Evolutionary conservation across 129 eudicot genomes (phyloP), one percentile per base, ranked within the genome.

Genomic region (Kitagawia praeruptora): DNA sequence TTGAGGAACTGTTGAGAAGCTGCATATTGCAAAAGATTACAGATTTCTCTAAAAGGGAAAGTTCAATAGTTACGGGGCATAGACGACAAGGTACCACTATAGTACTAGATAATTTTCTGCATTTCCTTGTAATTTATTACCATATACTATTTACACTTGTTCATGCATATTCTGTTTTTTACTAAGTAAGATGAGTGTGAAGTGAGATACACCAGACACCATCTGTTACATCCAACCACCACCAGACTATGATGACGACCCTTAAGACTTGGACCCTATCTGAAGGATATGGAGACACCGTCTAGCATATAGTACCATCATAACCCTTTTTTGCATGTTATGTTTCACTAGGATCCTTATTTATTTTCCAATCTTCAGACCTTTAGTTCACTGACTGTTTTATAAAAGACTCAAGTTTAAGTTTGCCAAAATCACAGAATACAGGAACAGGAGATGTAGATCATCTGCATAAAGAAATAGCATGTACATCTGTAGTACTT

Each of bases 311-410:
- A 53, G 6, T 27, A 9, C 38, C 70, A 27, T 63, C 34, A 1
- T 25, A 27, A 61, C 69, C n/a, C 69, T 25, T n/a, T 12, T 58
- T 58, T 34, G 69, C 15, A n/a, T 63, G 70, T 63, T 63, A 25
- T 63, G 25, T 63, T 63, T 63, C 70, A 63, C 70, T 63, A 34
- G 31, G 70, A 63, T 63, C 70, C 70, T n/a, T 63, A 4, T 63
- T n/a, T 12, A 63, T 63, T 63, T 63, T 8, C 15, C 10, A 5
- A 18, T n/a, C 6, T n/a, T 63, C 16, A 63, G 10, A 63, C 38
- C 70, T 8, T 63, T 21, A 21, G 1, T 19, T 53, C 8, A 21
- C 63, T 19, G 25, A 53, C 19, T 53, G 25, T 19, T 53, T 5
- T 19, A 6, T 21, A 21, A 19, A 23, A 53, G 63, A 19, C 63